These are phyloP conservation scores for Podaxis carcinomalis DNA, from an alignment of 768 basidiomycete species.

Conservation along the genomic window DNA sequence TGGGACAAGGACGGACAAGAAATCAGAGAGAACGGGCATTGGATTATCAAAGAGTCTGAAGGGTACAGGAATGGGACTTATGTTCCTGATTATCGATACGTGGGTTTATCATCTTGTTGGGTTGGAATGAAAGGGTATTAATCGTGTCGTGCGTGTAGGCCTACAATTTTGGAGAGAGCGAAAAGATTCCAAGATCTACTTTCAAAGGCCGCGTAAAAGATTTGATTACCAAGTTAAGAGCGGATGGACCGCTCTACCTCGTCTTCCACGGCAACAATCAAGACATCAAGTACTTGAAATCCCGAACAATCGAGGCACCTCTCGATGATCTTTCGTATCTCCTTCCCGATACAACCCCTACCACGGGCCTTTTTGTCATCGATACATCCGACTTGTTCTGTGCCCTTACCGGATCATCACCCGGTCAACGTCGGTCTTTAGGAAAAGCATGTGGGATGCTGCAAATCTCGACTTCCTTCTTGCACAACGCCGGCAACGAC, in stretches of 20 bases:
- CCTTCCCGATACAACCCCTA: slow-evolving; percentile 53
- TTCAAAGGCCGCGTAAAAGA: slow-evolving; percentile 50
- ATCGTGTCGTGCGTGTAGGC: slow-evolving; percentile 31
- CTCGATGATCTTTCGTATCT: slow-evolving; percentile 47
- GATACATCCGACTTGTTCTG: slow-evolving; percentile 76
- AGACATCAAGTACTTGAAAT: slow-evolving; percentile 69
- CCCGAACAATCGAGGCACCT: slow-evolving; percentile 54
- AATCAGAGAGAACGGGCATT: slow-evolving; percentile 49
- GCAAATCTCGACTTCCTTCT: slow-evolving; percentile 44
- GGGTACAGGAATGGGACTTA: slow-evolving; percentile 56
- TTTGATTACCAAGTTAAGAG: slow-evolving; percentile 35
- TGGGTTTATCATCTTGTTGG: slow-evolving; percentile 22
- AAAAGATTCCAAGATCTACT: slow-evolving; percentile 41
- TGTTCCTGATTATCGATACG: slow-evolving; percentile 60
- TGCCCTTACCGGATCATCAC: slow-evolving; percentile 61
- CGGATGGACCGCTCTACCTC: slow-evolving; percentile 62
- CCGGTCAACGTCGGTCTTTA: slow-evolving; percentile 49
- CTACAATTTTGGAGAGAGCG: slow-evolving; percentile 64
- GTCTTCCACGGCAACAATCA: slow-evolving; percentile 77
- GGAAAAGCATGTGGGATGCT: slow-evolving; percentile 62
- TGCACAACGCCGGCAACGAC: slow-evolving; percentile 89
- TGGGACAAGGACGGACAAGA: slow-evolving; percentile 50
- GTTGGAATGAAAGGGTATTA: background rate
- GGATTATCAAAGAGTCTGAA: slow-evolving; percentile 60
- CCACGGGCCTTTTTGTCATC: slow-evolving; percentile 55